Percentiles rank a stretch among this genome's conserved stretches.
phyloP scores from a whole-genome alignment of 2,329 filamentous ascomycete species.

The Aspergillus thermomutatus region DNA sequence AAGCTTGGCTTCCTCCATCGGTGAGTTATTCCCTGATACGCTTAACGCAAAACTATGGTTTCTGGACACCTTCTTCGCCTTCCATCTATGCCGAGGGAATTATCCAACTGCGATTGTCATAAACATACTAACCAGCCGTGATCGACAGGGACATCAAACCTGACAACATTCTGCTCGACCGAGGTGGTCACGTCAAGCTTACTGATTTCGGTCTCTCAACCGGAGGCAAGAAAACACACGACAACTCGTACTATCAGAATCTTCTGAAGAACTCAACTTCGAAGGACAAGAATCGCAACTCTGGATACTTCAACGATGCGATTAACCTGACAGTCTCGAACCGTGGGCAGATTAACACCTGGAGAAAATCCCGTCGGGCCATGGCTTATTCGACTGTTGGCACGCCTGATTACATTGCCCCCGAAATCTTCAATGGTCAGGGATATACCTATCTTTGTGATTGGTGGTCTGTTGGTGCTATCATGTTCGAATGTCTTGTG shows the following conservation, averaged over 20 bases:
- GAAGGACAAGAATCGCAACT: slow-evolving; percentile 77
- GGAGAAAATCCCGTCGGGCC: slow-evolving; percentile 89
- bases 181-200: slow-evolving; percentile 94
- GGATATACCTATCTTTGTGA: slow-evolving; percentile 97
- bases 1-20: slow-evolving; percentile 98
- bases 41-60: slow-evolving; percentile 1
- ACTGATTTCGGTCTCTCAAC: slow-evolving; percentile 98
- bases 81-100: not conserved
- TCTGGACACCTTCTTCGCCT: not conserved
- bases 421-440: slow-evolving; percentile 94
- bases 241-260: slow-evolving; percentile 97
- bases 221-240: slow-evolving; percentile 95
- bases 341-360: slow-evolving; percentile 96
- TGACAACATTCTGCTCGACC: slow-evolving; percentile 94
- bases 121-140: slow-evolving; percentile 16
- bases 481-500: slow-evolving; percentile 99
- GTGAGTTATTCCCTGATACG: slow-evolving; percentile 50
- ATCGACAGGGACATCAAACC: slow-evolving; percentile 87
- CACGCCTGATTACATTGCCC: slow-evolving; percentile 97
- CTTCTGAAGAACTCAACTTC: slow-evolving; percentile 75
- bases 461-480: slow-evolving; percentile 98
- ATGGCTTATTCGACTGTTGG: slow-evolving; percentile 98
- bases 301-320: slow-evolving; percentile 85
- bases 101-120: not conserved
- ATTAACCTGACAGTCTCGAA: slow-evolving; percentile 98